Evolutionary conservation across 345 rosid species (phyloP), one percentile per base, ranked within the genome.

Genomic region (Sonneratia alba): DNA sequence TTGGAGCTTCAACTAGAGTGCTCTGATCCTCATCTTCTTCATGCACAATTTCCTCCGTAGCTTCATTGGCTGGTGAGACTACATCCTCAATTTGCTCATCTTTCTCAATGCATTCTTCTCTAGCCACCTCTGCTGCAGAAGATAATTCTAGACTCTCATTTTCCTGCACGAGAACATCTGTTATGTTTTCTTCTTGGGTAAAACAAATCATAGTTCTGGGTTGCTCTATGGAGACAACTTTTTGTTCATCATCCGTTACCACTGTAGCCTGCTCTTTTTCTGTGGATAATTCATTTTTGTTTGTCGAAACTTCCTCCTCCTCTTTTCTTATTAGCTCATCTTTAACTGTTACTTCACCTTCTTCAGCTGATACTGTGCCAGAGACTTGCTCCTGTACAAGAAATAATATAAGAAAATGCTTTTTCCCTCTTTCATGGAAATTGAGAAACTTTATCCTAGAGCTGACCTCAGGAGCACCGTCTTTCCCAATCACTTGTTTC

Each of bases 31-130:
- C n/a, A 1, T 36, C 63, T 21, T 21, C 64, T 67, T 21, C 76
- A 22, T 67, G 5, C 67, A 51, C 65, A 51, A 19, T 66, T 12
- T 66, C n/a, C 63, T 73, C 75, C 6, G 55, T 36, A 67, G 16
- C 45, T 34, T 69, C 72, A 42, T 21, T 10, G 37, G 15, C 56
- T 0, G 38, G 36, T 19, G 32, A 13, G 45, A 6, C 48, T 34
- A 36, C 49, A 43, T 57, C 66, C 5, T 67, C 55, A 38, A 63
- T 71, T 11, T 27, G 65, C 34, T 72, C 65, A 64, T 69, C 75
- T 59, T 64, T 64, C 64, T 47, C 51, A 48, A 64, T 24, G 73
- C 70, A 62, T 59, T 56, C 71, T 49, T 69, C 76, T 47, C 66
- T 73, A 36, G 18, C 43, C 73, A 53, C 38, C 55, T 21, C 75